Percentiles rank a stretch among this genome's conserved stretches.
Conservation (phyloP, 352 stramenopile genomes). For the Chrysophaeum taylorii region DNA sequence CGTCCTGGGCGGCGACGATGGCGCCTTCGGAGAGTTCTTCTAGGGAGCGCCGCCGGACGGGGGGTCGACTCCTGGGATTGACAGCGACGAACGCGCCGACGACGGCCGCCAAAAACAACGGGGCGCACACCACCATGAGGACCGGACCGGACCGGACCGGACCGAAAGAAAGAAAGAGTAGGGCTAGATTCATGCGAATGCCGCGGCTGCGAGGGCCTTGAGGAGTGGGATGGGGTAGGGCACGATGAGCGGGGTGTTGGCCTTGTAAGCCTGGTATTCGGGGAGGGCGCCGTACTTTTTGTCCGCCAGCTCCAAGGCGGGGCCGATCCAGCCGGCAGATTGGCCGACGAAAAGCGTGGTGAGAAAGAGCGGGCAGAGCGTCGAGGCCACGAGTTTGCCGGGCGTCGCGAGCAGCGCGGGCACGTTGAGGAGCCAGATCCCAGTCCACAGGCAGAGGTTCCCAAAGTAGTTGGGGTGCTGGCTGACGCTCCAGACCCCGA, state of each 20-base stretch:
- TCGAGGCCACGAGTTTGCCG: constrained; percentile 25
- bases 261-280: constrained; percentile 34
- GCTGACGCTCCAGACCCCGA: constrained; percentile 42
- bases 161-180: too few relatives aligned
- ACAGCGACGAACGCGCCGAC: too few relatives aligned
- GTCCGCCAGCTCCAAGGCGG: constrained; percentile 28
- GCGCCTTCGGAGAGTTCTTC: too few relatives aligned
- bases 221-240: constrained; percentile 24
- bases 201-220: background rate
- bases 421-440: constrained; percentile 46
- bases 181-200: too few relatives aligned
- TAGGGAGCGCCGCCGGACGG: too few relatives aligned
- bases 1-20: background rate
- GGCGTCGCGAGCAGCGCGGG: constrained; percentile 26
- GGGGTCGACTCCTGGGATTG: too few relatives aligned
- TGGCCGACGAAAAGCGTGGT: constrained; percentile 39
- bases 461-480: constrained; percentile 56
- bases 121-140: too few relatives aligned
- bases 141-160: too few relatives aligned
- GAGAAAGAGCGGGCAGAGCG: constrained; percentile 39
- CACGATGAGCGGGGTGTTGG: constrained; percentile 35
- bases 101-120: too few relatives aligned
- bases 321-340: constrained; percentile 33
- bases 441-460: constrained; percentile 45
- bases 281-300: constrained; percentile 39